Conservation (phyloP, 768 basidiomycete genomes). For the Rhizopogon sp. region DNA sequence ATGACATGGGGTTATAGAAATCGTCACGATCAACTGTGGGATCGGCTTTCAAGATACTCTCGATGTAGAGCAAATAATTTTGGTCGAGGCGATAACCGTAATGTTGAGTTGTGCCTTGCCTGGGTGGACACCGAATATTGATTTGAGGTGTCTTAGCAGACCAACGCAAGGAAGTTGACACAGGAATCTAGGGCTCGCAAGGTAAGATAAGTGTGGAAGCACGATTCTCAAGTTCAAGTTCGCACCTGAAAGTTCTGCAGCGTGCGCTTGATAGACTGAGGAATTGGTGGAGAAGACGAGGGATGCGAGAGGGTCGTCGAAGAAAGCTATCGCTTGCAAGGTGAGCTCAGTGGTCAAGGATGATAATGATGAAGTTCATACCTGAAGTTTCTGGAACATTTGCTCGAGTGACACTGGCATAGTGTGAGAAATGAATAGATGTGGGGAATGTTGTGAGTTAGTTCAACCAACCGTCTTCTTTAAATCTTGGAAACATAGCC, state of each 20-base stretch:
- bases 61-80: neutral
- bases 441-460: too few relatives aligned
- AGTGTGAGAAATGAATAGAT: too few relatives aligned
- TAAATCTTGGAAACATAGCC: too few relatives aligned
- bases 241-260: neutral
- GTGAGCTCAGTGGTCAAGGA: too few relatives aligned
- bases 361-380: too few relatives aligned
- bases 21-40: too few relatives aligned
- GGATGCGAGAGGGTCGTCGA: too few relatives aligned
- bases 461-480: too few relatives aligned
- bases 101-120: neutral
- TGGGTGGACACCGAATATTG: neutral
- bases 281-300: neutral
- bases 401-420: too few relatives aligned
- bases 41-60: neutral
- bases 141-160: neutral
- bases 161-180: neutral
- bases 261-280: neutral
- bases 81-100: neutral
- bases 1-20: neutral
- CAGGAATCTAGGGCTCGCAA: neutral
- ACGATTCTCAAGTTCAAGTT: neutral
- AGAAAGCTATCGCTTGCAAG: too few relatives aligned
- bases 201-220: neutral
- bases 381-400: too few relatives aligned